Percentiles rank a stretch among this genome's conserved stretches.
Conservation (phyloP, 2,329 filamentous ascomycete genomes). For the Trichoderma afroharzianum region DNA sequence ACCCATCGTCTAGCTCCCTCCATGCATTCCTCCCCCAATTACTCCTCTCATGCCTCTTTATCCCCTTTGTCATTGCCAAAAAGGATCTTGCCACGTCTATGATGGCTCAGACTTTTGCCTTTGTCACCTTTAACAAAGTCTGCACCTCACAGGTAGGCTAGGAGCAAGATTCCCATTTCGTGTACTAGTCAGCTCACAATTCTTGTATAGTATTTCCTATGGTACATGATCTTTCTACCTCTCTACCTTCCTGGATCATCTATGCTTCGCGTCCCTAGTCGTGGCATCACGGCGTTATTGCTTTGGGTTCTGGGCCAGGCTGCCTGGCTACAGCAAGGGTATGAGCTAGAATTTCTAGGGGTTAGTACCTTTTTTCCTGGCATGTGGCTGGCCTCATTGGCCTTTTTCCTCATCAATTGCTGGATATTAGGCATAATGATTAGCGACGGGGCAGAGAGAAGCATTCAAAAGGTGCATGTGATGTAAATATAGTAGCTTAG, state of each 20-base stretch:
- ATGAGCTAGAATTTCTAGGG: slow-evolving; percentile 74
- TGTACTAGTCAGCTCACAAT: background rate
- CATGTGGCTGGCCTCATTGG: slow-evolving; percentile 69
- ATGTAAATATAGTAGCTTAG: background rate
- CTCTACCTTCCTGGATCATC: slow-evolving; percentile 83
- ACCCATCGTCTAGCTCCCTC: slow-evolving; percentile 39
- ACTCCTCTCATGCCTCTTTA: slow-evolving; percentile 69
- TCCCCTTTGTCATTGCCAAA: slow-evolving; percentile 75
- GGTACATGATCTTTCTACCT: slow-evolving; percentile 93
- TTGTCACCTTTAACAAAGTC: slow-evolving; percentile 98
- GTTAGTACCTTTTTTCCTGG: slow-evolving; percentile 80
- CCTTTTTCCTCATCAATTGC: slow-evolving; percentile 81
- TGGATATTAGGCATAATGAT: slow-evolving; percentile 84
- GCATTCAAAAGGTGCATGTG: slow-evolving; percentile 23
- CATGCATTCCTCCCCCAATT: slow-evolving; percentile 84
- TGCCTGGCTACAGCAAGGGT: slow-evolving; percentile 73
- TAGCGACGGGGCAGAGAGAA: slow-evolving; percentile 48
- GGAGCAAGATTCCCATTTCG: background rate
- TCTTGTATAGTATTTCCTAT: slow-evolving; percentile 78
- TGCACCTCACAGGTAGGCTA: slow-evolving; percentile 86
- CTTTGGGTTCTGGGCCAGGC: slow-evolving; percentile 77
- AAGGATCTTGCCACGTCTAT: slow-evolving; percentile 77
- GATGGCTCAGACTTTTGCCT: slow-evolving; percentile 94
- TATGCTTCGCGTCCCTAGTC: slow-evolving; percentile 54
- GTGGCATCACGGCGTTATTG: slow-evolving; percentile 62